Conservation (phyloP, 495 filamentous ascomycete genomes). For the Penicillium verhagenii region DNA sequence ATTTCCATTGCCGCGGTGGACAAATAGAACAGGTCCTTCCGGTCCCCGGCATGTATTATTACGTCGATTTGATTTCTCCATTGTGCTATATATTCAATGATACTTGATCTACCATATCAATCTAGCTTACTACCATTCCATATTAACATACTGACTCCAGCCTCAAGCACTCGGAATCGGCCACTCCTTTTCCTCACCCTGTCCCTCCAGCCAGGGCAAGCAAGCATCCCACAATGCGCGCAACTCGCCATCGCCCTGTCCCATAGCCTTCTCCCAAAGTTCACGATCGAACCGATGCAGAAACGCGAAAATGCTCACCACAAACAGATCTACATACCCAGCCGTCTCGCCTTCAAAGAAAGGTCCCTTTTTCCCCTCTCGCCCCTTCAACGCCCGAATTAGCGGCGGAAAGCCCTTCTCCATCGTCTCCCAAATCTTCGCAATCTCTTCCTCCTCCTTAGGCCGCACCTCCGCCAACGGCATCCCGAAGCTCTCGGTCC, state of each 20-base stretch:
- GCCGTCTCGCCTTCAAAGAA: slow-evolving; percentile 26
- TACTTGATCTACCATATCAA: slow-evolving; percentile 13
- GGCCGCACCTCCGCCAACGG: slow-evolving; percentile 27
- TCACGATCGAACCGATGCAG: slow-evolving; percentile 22
- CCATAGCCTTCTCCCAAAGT: slow-evolving; percentile 19
- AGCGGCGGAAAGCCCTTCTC: slow-evolving; percentile 12
- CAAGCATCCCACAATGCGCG: slow-evolving; percentile 24
- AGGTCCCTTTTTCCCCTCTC: slow-evolving; percentile 17
- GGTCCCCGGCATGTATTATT: slow-evolving; percentile 29
- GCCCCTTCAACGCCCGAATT: slow-evolving; percentile 20
- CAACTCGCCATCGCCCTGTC: slow-evolving; percentile 22
- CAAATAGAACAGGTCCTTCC: slow-evolving; percentile 3
- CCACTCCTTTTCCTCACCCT: slow-evolving; percentile 34
- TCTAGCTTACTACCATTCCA: not conserved
- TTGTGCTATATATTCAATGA: slow-evolving; percentile 33
- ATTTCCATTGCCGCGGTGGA: slow-evolving; percentile 7
- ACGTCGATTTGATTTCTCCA: slow-evolving; percentile 23
- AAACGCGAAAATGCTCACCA: slow-evolving; percentile 16
- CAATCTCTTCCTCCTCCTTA: slow-evolving; percentile 9
- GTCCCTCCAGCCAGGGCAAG: slow-evolving; percentile 32
- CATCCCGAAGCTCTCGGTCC: slow-evolving; percentile 24
- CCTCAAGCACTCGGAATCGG: slow-evolving; percentile 12
- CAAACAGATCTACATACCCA: slow-evolving; percentile 26
- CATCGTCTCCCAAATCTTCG: slow-evolving; percentile 8
- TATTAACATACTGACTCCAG: not conserved